Evolutionary conservation across 148 eudicot genomes (phyloP), one percentile per base, ranked within the genome.

Genomic region (Chenopodium suecicum): DNA sequence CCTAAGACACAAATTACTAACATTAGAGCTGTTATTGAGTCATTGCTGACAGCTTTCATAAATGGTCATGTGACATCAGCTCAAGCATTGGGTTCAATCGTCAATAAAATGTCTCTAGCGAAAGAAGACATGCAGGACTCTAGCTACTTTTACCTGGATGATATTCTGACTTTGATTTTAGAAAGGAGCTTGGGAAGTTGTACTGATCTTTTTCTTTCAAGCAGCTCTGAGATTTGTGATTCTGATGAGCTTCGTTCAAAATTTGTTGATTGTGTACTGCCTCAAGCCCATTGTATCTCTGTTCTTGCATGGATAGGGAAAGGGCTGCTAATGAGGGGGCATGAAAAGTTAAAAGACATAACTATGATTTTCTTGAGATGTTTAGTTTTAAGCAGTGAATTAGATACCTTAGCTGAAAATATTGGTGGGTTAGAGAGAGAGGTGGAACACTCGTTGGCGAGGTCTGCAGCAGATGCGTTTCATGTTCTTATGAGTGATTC

Each of bases 271-370:
- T 64, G 78, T 84, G 73, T 74, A 47, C 65, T 81, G 64, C 85
- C 83, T 75, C 90, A 87, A 79, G 75, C 78, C 81, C 82, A 79
- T 79, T 84, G 80, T 25, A 76, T 92, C 73, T 47, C 82, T 80
- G 97, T 95, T 68, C 87, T 96, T 82, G 92, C 98, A 71, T 96
- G 99, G 99, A 87, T 96, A 74, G 98, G 97, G 62, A 96, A 96
- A 91, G 99, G 98, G 58, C 79, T 96, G 81, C 88, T 96, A 27
- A 90, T 96, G 98, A 87, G 98, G 82, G 99, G 99, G 66, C 97
- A 96, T 86, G 96, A 86, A 82, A 90, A 89, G 84, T 83, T 88
- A 23, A 96, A 92, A 88, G 98, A 91, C 82, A 79, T 92, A 73
- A 86, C 90, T 65, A 76, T 86, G 91, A 73, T 86, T 77, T 88